Evolutionary conservation across 1,284 basidiomycete genomes (phyloP).

Genomic region (Ustilago crameri): DNA sequence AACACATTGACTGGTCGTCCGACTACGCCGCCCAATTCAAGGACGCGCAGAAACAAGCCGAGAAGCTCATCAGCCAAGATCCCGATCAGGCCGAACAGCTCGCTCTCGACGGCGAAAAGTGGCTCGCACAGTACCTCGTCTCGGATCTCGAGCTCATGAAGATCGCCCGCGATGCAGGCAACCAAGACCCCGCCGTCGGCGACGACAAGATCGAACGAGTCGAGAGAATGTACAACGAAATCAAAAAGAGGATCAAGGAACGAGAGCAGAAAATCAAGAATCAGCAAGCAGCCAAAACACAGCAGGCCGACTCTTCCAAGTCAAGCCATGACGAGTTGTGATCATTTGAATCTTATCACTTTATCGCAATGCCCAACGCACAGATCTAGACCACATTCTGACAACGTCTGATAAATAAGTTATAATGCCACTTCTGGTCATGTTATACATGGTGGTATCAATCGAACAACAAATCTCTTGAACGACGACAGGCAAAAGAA

Average conservation of each 20-base stretch:
- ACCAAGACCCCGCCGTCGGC: slow-evolving; percentile 22
- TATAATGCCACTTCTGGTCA: not conserved
- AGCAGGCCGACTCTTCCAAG: not conserved
- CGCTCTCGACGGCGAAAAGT: slow-evolving; percentile 57
- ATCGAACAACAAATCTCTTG: not conserved
- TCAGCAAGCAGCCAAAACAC: not conserved
- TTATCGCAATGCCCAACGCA: not conserved
- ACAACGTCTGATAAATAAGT: too few relatives aligned
- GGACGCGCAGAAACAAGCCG: slow-evolving; percentile 46
- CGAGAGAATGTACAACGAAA: slow-evolving; percentile 42
- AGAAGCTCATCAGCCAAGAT: slow-evolving; percentile 37
- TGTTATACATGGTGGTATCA: not conserved
- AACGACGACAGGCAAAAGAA: not conserved
- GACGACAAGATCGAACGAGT: slow-evolving; percentile 46
- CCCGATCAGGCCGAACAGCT: slow-evolving; percentile 52
- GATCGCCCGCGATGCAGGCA: slow-evolving; percentile 27
- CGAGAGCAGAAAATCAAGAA: slow-evolving; percentile 21
- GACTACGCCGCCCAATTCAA: slow-evolving; percentile 49
- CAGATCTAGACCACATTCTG: too few relatives aligned
- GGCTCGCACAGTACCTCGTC: slow-evolving; percentile 51
- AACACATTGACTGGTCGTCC: slow-evolving; percentile 51
- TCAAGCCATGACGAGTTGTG: slow-evolving; percentile 30
- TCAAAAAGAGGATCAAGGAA: slow-evolving; percentile 31
- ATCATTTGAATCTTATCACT: not conserved
- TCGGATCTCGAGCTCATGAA: slow-evolving; percentile 56